Evolutionary conservation across 192 early-diverging fungal genomes (phyloP).

Genomic region (Gigaspora rosea): DNA sequence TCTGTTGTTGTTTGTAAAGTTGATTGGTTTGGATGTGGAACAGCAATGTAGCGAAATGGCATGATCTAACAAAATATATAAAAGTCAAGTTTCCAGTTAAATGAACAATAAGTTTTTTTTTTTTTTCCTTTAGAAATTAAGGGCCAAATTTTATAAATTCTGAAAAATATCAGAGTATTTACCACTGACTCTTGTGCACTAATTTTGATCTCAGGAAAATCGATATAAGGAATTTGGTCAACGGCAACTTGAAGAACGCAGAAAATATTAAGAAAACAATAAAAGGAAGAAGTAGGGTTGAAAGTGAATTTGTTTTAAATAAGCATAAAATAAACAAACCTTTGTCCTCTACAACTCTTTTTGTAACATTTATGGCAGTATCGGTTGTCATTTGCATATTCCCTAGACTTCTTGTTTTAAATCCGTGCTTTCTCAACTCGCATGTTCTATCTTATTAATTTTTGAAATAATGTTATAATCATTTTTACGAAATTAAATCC

Average conservation of each 20-base stretch:
- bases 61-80: constrained; percentile 45
- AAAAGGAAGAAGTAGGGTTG: not conserved
- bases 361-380: constrained; percentile 74
- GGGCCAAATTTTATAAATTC: not conserved
- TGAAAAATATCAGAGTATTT: not conserved
- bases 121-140: not conserved
- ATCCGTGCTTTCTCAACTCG: constrained; percentile 68
- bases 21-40: constrained; percentile 32
- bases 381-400: constrained; percentile 86
- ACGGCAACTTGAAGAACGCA: constrained; percentile 47
- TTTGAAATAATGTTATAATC: not conserved
- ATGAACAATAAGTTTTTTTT: not conserved
- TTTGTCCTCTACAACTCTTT: constrained; percentile 65
- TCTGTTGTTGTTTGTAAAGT: constrained; percentile 39
- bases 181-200: constrained; percentile 66
- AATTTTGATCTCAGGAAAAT: constrained; percentile 72
- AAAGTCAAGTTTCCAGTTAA: not conserved
- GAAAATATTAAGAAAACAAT: not conserved
- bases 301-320: not conserved
- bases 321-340: constrained; percentile 36
- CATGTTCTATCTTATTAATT: constrained; percentile 50
- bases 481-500: not conserved
- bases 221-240: constrained; percentile 66
- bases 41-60: constrained; percentile 78
- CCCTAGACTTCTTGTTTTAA: constrained; percentile 71